Percentiles rank a stretch among this genome's conserved stretches.
phyloP scores from a whole-genome alignment of 192 early-diverging fungal genomes.

The Allomyces arbusculus region DNA sequence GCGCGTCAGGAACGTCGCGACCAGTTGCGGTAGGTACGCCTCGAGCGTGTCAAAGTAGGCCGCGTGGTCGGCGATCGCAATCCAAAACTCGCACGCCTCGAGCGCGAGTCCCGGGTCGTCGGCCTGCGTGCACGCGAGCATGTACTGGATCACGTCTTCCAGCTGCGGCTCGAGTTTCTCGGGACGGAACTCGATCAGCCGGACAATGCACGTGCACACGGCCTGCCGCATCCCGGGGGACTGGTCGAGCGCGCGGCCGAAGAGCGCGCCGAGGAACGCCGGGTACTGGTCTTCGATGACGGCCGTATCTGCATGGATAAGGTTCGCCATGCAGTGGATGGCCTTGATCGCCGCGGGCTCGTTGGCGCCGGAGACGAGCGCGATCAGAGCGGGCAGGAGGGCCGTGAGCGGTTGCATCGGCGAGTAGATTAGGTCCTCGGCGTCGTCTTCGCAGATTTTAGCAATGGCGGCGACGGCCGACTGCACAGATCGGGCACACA shows the following conservation, averaged over 20 bases:
- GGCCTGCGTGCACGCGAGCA: slow-evolving; percentile 83
- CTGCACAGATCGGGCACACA: slow-evolving; percentile 13
- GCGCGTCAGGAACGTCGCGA: slow-evolving; percentile 78
- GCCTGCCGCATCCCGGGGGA: slow-evolving; percentile 65
- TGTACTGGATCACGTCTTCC: slow-evolving; percentile 76
- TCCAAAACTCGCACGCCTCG: slow-evolving; percentile 98
- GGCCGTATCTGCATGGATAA: slow-evolving; percentile 40
- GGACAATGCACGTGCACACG: slow-evolving; percentile 87
- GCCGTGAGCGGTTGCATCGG: slow-evolving; percentile 51
- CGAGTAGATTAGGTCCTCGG: slow-evolving; percentile 52
- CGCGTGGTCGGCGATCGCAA: slow-evolving; percentile 86
- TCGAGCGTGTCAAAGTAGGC: slow-evolving; percentile 47
- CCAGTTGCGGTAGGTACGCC: slow-evolving; percentile 48
- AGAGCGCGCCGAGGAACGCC: slow-evolving; percentile 55
- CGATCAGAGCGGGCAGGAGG: slow-evolving; percentile 79
- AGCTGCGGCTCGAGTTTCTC: slow-evolving; percentile 74
- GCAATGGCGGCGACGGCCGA: slow-evolving; percentile 66
- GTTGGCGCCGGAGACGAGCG: slow-evolving; percentile 49
- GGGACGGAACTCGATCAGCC: slow-evolving; percentile 64
- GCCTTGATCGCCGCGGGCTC: slow-evolving; percentile 65
- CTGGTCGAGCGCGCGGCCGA: slow-evolving; percentile 63
- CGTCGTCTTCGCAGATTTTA: slow-evolving; percentile 93
- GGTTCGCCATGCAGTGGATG: slow-evolving; percentile 72
- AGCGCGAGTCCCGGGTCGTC: slow-evolving; percentile 59
- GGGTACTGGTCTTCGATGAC: slow-evolving; percentile 41